These are phyloP conservation scores for Zygosaccharomyces pseudobailii DNA, from an alignment of 1,139 yeast genomes.

Conservation along the genomic window DNA sequence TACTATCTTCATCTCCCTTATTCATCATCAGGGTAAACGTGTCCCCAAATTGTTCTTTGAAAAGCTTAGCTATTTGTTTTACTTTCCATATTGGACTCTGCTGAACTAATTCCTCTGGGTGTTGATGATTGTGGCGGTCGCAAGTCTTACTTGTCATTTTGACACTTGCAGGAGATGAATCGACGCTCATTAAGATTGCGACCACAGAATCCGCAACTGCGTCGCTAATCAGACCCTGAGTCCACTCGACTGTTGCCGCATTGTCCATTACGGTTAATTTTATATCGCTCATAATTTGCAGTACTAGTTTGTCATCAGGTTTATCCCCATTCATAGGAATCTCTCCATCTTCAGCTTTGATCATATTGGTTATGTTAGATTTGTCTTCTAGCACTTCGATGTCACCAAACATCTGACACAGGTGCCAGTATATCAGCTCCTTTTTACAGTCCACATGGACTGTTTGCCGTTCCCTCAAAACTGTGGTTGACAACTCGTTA, in stretches of 20 bases:
- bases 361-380: conserved; percentile 32
- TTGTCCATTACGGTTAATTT: conserved; percentile 50
- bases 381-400: conserved; percentile 63
- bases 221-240: conserved; percentile 83
- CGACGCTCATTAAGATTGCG: conserved; percentile 86
- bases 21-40: conserved; percentile 40
- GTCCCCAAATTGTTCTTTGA: conserved; percentile 87
- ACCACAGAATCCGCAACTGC: conserved; percentile 92
- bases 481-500: conserved; percentile 80
- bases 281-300: conserved; percentile 47
- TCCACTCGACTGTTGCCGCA: conserved; percentile 76
- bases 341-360: conserved; percentile 35
- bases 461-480: conserved; percentile 75
- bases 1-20: conserved; percentile 36
- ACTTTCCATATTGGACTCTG: conserved; percentile 48
- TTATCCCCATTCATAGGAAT: conserved; percentile 6
- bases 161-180: conserved; percentile 92
- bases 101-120: conserved; percentile 14
- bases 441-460: conserved; percentile 76
- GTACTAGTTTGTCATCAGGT: conserved; percentile 36
- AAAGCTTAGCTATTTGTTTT: conserved; percentile 55
- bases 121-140: conserved; percentile 40
- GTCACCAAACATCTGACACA: conserved; percentile 92
- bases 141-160: conserved; percentile 67
- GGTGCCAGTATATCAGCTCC: conserved; percentile 79